These are phyloP conservation scores for Pontederia crassipes DNA, from an alignment of 176 grass and related monocot species.

Conservation along the genomic window DNA sequence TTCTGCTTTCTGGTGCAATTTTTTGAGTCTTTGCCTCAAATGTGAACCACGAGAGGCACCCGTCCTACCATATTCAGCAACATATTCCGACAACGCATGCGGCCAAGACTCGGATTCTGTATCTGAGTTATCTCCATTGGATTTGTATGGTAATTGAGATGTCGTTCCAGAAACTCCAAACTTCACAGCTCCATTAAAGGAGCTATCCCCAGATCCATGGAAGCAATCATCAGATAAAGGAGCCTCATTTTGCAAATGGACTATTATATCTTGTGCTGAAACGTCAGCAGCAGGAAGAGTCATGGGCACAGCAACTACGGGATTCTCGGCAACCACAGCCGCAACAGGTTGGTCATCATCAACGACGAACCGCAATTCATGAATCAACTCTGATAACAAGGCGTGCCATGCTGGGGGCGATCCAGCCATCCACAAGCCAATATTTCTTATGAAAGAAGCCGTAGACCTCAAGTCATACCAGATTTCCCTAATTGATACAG, in stretches of 20 bases:
- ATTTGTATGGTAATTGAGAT: too few species aligned
- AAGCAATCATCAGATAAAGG: neutral
- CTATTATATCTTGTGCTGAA: neutral
- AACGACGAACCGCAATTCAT: constrained; percentile 36
- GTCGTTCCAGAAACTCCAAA: too few species aligned
- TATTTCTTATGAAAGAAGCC: constrained; percentile 27
- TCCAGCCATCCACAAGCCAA: constrained; percentile 44
- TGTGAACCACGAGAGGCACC: neutral
- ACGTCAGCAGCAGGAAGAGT: constrained; percentile 5
- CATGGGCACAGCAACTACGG: neutral
- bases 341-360: neutral
- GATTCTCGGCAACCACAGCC: neutral
- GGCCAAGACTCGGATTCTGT: too few species aligned
- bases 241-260: neutral
- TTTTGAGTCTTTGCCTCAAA: constrained; percentile 13
- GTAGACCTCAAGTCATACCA: constrained; percentile 46
- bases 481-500: constrained; percentile 45
- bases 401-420: constrained; percentile 26
- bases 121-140: too few species aligned
- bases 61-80: too few species aligned
- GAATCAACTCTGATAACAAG: constrained; percentile 29
- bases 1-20: constrained; percentile 28
- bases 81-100: too few species aligned
- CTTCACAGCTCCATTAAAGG: too few species aligned
- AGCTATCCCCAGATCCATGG: neutral